Base-by-base conservation (phyloP, 768 basidiomycete genomes). In the Lentinus brumalis region DNA sequence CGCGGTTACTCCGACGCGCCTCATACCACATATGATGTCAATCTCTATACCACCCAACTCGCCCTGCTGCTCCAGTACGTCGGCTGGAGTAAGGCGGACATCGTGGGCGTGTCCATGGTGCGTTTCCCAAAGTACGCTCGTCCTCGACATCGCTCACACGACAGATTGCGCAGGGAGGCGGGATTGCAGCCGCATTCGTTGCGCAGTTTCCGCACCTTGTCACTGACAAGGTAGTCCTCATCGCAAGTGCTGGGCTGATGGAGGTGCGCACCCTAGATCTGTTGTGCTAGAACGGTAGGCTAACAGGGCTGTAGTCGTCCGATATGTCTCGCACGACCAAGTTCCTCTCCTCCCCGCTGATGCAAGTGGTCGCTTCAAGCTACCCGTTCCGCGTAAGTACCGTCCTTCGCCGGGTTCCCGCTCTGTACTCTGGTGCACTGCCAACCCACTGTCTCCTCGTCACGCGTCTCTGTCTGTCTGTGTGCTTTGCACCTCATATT, bases 1-100 rank as follows among this genome's bases (percentile, higher is more conserved):
- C 82, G 91, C 41, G 91, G 91, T 5, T 94, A 92, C 73, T 91
- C 90, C 1, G 91, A 90, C 57, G 90, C 91, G 1, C 91, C 91
- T 0, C 81, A 85, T 21, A 84, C 81, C 15, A 83, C 81, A 4
- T 91, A 93, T 70, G 81, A 90, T 63, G 74, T 83, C 1, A 74
- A 78, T 5, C 77, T 94, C 4, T 88, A 88, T 69, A 85, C 85
- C 0, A 86, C 84, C 0, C 91, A 93, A 67, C 86, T 94, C n/a
- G 92, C 92, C 0, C 80, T 92, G 6, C 82, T 94, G 51, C 83
- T 94, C 81, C 91, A 93, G 63, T 84, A 92, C 63, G 72, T 92
- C 49, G 81, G 78, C 54, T 94, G 91, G 91, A 78, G 83, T 10
- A 81, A 83, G 62, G 85, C 88, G 0, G 74, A 81, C 55, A 72